Evolutionary conservation across 2,329 filamentous ascomycete species (phyloP).

Genomic region (Gaeumannomyces tritici): DNA sequence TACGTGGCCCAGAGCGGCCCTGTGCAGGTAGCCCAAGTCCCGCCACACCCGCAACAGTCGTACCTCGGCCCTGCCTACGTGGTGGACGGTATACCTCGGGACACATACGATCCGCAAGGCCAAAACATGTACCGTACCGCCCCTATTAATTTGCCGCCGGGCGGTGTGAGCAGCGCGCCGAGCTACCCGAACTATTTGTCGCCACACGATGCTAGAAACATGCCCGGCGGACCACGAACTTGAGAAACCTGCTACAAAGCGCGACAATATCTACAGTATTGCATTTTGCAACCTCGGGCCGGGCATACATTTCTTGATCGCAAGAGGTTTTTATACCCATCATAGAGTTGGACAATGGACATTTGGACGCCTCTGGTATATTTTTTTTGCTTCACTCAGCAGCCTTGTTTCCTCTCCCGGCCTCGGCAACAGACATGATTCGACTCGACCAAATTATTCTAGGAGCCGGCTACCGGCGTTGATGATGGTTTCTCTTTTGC

Average conservation of each 20-base stretch:
- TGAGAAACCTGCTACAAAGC: background rate
- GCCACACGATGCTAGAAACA: background rate
- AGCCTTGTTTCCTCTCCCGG: conserved; percentile 4
- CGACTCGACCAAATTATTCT: too few relatives aligned
- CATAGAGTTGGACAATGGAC: background rate
- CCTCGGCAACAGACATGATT: too few relatives aligned
- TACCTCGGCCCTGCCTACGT: background rate
- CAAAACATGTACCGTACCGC: background rate
- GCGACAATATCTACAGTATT: background rate
- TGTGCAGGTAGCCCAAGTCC: background rate
- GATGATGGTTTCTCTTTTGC: background rate
- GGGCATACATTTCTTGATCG: background rate
- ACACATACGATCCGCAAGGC: background rate
- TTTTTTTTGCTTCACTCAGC: conserved; percentile 6
- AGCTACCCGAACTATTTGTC: conserved; percentile 6
- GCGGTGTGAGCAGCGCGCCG: background rate
- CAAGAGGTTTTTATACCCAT: background rate
- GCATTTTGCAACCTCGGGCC: background rate
- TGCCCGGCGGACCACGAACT: background rate
- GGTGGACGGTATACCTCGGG: background rate
- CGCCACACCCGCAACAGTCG: background rate
- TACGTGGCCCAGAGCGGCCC: background rate
- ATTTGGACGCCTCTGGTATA: background rate
- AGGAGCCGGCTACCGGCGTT: background rate
- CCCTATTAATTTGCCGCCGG: background rate